Evolutionary conservation across 1,284 basidiomycete species (phyloP).

Genomic region (Coniferiporia sulphurascens): DNA sequence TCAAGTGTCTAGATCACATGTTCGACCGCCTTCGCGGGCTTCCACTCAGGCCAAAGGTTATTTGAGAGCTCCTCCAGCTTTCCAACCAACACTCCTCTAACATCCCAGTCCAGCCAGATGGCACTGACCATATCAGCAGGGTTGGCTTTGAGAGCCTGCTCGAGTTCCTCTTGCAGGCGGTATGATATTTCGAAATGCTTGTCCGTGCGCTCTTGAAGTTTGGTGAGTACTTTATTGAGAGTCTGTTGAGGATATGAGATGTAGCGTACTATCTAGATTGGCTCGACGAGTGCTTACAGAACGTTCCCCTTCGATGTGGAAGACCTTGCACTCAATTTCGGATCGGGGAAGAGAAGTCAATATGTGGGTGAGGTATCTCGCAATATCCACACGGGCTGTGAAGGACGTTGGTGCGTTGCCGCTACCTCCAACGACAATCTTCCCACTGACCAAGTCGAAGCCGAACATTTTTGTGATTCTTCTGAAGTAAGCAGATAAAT

Average conservation of each 20-base stretch:
- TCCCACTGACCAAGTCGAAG: constrained; percentile 26
- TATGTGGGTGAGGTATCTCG: constrained; percentile 33
- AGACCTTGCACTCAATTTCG: constrained; percentile 27
- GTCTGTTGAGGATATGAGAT: background rate
- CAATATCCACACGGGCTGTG: constrained; percentile 31
- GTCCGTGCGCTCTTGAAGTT: background rate
- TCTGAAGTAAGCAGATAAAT: constrained; percentile 23
- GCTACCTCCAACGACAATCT: constrained; percentile 30
- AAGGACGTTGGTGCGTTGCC: constrained; percentile 29
- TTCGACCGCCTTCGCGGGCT: constrained; percentile 12
- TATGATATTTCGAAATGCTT: background rate
- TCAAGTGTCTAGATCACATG: background rate
- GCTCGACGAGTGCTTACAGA: background rate
- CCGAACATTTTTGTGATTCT: constrained; percentile 20
- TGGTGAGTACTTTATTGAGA: constrained; percentile 1
- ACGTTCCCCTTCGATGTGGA: constrained; percentile 37
- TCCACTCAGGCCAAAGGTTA: constrained; percentile 10
- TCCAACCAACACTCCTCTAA: background rate
- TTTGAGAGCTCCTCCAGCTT: constrained; percentile 11
- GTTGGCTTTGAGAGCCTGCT: constrained; percentile 1
- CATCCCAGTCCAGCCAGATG: constrained; percentile 4
- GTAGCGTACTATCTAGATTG: background rate
- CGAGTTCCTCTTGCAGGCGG: constrained; percentile 2
- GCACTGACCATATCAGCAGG: background rate
- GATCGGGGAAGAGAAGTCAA: constrained; percentile 28